phyloP scores from a whole-genome alignment of 2,329 filamentous ascomycete genomes.

The Xylaria sp. region DNA sequence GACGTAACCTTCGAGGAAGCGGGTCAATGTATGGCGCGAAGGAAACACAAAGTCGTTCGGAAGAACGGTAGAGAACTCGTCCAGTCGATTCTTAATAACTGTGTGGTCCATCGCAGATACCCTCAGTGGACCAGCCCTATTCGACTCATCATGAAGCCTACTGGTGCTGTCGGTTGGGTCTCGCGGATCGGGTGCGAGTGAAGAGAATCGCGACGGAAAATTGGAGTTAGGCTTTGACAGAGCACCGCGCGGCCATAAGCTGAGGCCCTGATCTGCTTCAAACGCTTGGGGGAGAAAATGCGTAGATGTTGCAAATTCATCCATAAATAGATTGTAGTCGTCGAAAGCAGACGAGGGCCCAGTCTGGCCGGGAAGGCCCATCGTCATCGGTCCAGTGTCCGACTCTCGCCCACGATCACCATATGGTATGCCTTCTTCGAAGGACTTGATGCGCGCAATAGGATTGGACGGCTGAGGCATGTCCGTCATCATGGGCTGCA shows the following conservation, averaged over 20 bases:
- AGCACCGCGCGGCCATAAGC: constrained; percentile 45
- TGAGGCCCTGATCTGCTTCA: constrained; percentile 49
- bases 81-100: constrained; percentile 52
- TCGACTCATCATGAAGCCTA: constrained; percentile 39
- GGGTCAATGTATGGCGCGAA: constrained; percentile 61
- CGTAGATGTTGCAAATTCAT: constrained; percentile 50
- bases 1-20: constrained; percentile 66
- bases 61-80: constrained; percentile 56
- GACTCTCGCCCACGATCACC: constrained; percentile 43
- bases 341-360: constrained; percentile 41
- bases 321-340: constrained; percentile 55
- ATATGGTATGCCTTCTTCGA: constrained; percentile 45
- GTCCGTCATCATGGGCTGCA: constrained; percentile 46
- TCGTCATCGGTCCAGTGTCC: constrained; percentile 39
- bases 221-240: constrained; percentile 46
- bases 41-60: constrained; percentile 62
- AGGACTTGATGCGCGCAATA: constrained; percentile 44
- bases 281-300: constrained; percentile 52
- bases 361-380: constrained; percentile 37
- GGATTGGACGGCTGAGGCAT: constrained; percentile 38
- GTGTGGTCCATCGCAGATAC: constrained; percentile 52
- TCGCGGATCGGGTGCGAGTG: constrained; percentile 48
- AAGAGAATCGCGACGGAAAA: constrained; percentile 51
- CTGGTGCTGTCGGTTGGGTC: constrained; percentile 37
- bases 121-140: constrained; percentile 37